A percentile compares a stretch with the other conserved stretches of the same genome.
phyloP scores from a whole-genome alignment of 1,284 basidiomycete genomes.

The Chalciporus sp. region DNA sequence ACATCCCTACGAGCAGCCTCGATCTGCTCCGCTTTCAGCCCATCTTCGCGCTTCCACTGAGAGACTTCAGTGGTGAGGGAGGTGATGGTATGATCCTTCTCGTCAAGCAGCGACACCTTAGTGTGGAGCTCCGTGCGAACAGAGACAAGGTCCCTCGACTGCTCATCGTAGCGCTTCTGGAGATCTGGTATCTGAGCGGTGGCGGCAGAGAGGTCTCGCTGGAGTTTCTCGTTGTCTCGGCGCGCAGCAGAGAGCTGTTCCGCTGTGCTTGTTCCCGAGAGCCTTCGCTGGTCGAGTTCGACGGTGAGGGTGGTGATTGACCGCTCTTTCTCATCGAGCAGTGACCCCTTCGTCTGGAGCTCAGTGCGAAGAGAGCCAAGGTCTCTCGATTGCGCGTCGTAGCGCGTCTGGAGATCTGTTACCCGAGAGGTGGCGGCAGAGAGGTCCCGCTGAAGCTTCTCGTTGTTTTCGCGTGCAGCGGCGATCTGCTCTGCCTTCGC shows the following conservation, averaged over 20 bases:
- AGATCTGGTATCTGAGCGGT: not conserved
- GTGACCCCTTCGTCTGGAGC: not conserved
- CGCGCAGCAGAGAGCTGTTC: not conserved
- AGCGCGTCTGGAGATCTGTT: conserved; percentile 1
- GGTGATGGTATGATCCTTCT: conserved; percentile 5
- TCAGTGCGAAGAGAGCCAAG: not conserved
- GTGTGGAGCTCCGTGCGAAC: conserved; percentile 6
- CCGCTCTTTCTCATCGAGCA: conserved; percentile 3
- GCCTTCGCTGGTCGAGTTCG: not conserved
- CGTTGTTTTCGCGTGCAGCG: not conserved
- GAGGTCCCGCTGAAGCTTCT: conserved; percentile 1
- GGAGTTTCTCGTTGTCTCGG: conserved; percentile 4
- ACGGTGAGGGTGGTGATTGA: not conserved
- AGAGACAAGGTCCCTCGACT: conserved; percentile 6
- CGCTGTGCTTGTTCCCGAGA: not conserved
- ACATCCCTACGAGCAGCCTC: not conserved
- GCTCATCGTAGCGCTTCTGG: conserved; percentile 5
- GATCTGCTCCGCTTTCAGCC: not conserved
- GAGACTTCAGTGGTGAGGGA: not conserved
- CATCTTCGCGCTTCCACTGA: not conserved
- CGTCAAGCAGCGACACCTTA: not conserved
- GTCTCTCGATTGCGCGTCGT: not conserved
- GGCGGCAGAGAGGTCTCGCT: not conserved
- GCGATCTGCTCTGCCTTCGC: not conserved
- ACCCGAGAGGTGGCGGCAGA: not conserved